Evolutionary conservation across 345 rosid genomes (phyloP), one percentile per base, ranked within the genome.

Genomic region (Arabidopsis suecica): DNA sequence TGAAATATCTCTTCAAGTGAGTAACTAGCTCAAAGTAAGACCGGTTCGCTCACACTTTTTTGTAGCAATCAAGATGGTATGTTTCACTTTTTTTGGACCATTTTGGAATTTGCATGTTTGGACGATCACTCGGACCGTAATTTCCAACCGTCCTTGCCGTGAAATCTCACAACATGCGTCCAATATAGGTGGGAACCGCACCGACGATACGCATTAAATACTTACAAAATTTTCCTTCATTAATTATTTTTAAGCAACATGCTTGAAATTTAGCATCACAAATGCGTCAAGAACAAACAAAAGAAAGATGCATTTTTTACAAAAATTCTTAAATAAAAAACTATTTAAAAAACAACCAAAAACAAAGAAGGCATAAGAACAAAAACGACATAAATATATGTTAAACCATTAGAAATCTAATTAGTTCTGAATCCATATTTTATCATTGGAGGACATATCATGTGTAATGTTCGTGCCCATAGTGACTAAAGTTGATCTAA

Each of bases 81-180:
- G 22, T 61, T 61, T 41, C 7, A 72, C 18, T 54, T 62, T 60
- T 62, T 60, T 51, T 40, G 76, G 76, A 62, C 61, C 69, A 28
- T 28, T 38, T 9, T 61, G 51, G 53, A 30, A 20, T 42, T 42
- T 63, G 37, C 69, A 54, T 73, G 64, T 13, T 33, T 44, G 55
- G 69, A 6, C 45, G 16, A 49, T 65, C 10, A 65, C 32, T 12
- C 70, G 13, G 44, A 65, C 57, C 45, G 40, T 18, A 33, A 32
- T 45, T 47, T 32, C 42, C 4, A 3, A 54, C 47, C 65, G 34
- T 22, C 34, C 36, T 55, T 41, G 70, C 63, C 47, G 36, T 63
- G 34, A 63, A 41, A 13, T 41, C 20, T 32, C 55, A 40, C 61
- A 58, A 9, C 34, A 16, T 14, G 28, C 14, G 14, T 34, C 28